Percentiles rank a stretch among this genome's conserved stretches.
phyloP scores from a whole-genome alignment of 768 basidiomycete species.

The Suillus tomentosus region DNA sequence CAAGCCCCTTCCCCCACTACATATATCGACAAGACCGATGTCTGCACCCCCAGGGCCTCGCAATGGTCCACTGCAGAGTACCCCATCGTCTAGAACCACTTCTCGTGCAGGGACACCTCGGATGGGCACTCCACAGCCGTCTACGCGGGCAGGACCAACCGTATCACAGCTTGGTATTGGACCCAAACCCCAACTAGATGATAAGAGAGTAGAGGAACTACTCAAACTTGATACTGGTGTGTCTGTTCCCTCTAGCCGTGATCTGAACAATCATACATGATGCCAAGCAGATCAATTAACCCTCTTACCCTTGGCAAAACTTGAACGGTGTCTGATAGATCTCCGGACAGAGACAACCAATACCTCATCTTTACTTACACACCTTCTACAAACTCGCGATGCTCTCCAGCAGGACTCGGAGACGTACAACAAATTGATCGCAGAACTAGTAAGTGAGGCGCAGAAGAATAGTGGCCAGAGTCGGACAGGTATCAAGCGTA shows the following conservation, averaged over 20 bases:
- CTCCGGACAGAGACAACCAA: conserved; percentile 72
- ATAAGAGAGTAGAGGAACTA: conserved; percentile 62
- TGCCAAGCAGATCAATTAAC: conserved; percentile 61
- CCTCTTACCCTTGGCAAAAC: conserved; percentile 63
- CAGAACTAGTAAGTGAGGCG: conserved; percentile 89
- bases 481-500: conserved; percentile 46
- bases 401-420: conserved; percentile 85
- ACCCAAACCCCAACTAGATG: conserved; percentile 73
- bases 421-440: conserved; percentile 89
- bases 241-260: conserved; percentile 19
- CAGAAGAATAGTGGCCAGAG: conserved; percentile 77
- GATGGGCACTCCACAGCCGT: conserved; percentile 46
- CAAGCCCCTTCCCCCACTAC: conserved; percentile 73
- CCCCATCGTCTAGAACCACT: conserved; percentile 38
- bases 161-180: conserved; percentile 59
- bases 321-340: conserved; percentile 70
- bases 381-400: conserved; percentile 80
- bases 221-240: conserved; percentile 69
- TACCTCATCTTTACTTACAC: conserved; percentile 74
- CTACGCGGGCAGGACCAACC: conserved; percentile 32
- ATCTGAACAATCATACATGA: conserved; percentile 11
- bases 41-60: conserved; percentile 75
- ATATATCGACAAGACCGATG: conserved; percentile 80
- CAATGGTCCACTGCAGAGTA: conserved; percentile 34
- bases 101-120: conserved; percentile 57